Percentiles rank a stretch among this genome's conserved stretches.
These are phyloP conservation scores for Vigna mungo DNA, from an alignment of 306 rosid species.

Conservation along the genomic window DNA sequence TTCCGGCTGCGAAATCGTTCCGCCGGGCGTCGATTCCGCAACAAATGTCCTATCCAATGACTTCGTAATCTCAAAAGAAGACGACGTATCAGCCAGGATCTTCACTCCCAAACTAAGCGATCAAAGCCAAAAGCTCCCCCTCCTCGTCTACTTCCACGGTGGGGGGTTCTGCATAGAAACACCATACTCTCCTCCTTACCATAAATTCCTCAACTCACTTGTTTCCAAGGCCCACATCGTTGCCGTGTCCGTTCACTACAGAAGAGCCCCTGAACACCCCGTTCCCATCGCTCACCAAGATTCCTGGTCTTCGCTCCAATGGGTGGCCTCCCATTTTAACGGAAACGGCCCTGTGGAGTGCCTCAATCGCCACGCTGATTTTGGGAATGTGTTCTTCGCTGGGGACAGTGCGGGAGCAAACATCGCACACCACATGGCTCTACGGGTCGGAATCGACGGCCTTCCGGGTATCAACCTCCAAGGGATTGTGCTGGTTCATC, in stretches of 20 bases:
- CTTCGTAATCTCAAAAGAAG: conserved; percentile 51
- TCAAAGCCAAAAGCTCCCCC: conserved; percentile 62
- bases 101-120: conserved; percentile 55
- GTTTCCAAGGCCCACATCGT: conserved; percentile 50
- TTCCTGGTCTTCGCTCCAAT: conserved; percentile 64
- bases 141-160: conserved; percentile 72
- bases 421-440: conserved; percentile 58
- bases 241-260: conserved; percentile 72
- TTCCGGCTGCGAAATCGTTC: conserved; percentile 46
- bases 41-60: conserved; percentile 69
- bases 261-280: conserved; percentile 78
- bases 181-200: conserved; percentile 63
- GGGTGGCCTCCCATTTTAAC: conserved; percentile 63
- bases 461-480: conserved; percentile 48
- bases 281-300: conserved; percentile 65
- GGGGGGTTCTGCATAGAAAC: conserved; percentile 73
- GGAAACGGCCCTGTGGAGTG: conserved; percentile 66
- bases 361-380: conserved; percentile 61
- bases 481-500: conserved; percentile 67
- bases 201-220: conserved; percentile 49
- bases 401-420: conserved; percentile 90
- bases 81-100: conserved; percentile 59
- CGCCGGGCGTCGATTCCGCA: conserved; percentile 48
- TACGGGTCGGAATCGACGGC: conserved; percentile 57
- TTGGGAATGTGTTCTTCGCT: conserved; percentile 52